Base-by-base conservation (phyloP, 257 asterid species). In the Capsicum chinense region DNA sequence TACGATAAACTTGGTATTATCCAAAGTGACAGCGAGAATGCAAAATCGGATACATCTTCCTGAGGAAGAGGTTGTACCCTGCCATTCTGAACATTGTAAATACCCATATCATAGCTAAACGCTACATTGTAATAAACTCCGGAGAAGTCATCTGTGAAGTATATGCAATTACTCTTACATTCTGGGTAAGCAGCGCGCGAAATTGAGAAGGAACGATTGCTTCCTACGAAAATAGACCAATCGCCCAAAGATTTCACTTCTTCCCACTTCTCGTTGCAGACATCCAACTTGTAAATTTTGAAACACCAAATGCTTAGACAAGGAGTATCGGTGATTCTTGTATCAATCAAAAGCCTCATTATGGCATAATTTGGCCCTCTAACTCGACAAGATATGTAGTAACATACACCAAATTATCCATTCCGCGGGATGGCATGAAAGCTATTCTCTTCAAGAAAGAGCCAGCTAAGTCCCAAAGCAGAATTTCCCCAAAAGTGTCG, bases 111-210 rank as follows among this genome's bases (percentile, higher is more conserved):
- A 60, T 79, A 85, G 52, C 83, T 68, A 69, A n/a, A 17, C 48
- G 26, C 56, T 2, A 63, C 35, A 12, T 50, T 50, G 69, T 80
- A 73, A 17, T 73, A 74, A 64, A 58, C 74, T 11, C 87, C 87
- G 2, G 87, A 85, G 78, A 58, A 70, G 86, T 86, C 88, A 54
- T 86, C 88, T 5, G 88, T 86, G 85, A 86, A 86, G 83, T 80
- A 85, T 82, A 87, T 78, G 81, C 86, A 87, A 39, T 87, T 87
- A 73, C 80, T 63, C 58, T 37, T 56, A 80, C 88, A 86, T 50
- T 85, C 86, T 26, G 85, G 86, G 84, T 85, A 56, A 39, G 84
- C 85, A 63, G 56, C 59, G 48, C 83, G 17, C 3, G 68, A 80
- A 44, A 87, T 63, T 64, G 86, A 70, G 84, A 87, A 87, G 50